Percentiles rank a stretch among this genome's conserved stretches.
These are phyloP conservation scores for Fusarium caatingaense DNA, from an alignment of 2,329 filamentous ascomycete genomes.

Conservation along the genomic window DNA sequence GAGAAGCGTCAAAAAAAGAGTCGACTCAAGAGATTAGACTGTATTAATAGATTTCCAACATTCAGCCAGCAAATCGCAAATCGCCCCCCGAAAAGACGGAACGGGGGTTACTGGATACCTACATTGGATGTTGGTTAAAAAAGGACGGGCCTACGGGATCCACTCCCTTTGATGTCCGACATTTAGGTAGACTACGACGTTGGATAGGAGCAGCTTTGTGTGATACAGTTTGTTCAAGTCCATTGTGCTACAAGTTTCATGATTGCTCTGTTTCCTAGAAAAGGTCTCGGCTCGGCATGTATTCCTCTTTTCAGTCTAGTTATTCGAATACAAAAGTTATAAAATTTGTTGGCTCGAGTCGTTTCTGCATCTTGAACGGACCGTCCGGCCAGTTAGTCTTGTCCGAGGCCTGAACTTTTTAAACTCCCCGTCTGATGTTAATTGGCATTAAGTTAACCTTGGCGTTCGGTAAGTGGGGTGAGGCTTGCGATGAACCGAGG, in stretches of 20 bases:
- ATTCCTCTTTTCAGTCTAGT: not conserved
- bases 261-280: not conserved
- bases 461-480: constrained; percentile 27
- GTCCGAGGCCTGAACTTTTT: constrained; percentile 10
- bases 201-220: not conserved
- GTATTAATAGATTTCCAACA: constrained; percentile 23
- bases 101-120: not conserved
- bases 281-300: not conserved
- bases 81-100: constrained; percentile 20
- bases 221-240: not conserved
- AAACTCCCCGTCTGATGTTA: constrained; percentile 13
- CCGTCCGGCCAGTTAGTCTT: not conserved
- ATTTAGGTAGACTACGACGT: too few species aligned
- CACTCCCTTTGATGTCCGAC: constrained; percentile 12
- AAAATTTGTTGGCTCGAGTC: not conserved
- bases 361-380: not conserved
- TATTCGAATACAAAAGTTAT: not conserved
- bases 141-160: constrained; percentile 1
- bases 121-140: constrained; percentile 5
- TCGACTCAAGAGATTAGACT: constrained; percentile 1
- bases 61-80: constrained; percentile 17
- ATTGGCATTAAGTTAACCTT: not conserved
- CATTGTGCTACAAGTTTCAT: not conserved
- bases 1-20: not conserved
- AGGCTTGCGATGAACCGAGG: constrained; percentile 30